Evolutionary conservation across 441 rosid species (phyloP).

Genomic region (Pelargonium australe): DNA sequence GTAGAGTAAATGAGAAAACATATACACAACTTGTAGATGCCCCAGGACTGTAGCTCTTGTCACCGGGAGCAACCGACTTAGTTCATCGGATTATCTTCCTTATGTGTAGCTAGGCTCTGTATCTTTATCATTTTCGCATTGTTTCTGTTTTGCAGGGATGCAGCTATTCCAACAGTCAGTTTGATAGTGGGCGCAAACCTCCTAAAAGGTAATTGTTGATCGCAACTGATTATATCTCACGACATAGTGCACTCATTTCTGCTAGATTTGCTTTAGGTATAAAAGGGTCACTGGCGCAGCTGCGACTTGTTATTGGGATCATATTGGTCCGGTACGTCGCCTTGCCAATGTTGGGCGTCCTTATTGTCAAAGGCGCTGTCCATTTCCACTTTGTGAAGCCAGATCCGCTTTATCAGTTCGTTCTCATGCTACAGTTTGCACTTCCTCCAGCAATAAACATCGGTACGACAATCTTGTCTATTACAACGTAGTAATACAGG

Average conservation of each 20-base stretch:
- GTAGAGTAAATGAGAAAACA: not conserved
- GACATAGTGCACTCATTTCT: not conserved
- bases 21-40: not conserved
- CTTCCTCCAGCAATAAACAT: constrained; percentile 73
- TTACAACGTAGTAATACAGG: not conserved
- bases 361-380: constrained; percentile 31
- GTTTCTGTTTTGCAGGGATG: constrained; percentile 22
- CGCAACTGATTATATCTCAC: not conserved
- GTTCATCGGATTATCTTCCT: not conserved
- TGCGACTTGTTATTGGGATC: constrained; percentile 23
- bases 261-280: constrained; percentile 27
- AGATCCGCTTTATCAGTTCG: constrained; percentile 54
- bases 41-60: not conserved
- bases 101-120: not conserved
- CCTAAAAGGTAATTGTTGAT: constrained; percentile 28
- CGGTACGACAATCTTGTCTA: constrained; percentile 24
- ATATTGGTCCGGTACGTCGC: constrained; percentile 27
- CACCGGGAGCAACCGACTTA: not conserved
- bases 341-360: constrained; percentile 32
- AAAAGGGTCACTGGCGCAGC: constrained; percentile 26
- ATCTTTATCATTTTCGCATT: not conserved
- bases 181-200: constrained; percentile 42
- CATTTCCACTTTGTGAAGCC: constrained; percentile 41
- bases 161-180: constrained; percentile 37
- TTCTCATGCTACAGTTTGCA: constrained; percentile 59